These are phyloP conservation scores for Dryas octopetala DNA, from an alignment of 306 rosid species.

Conservation along the genomic window DNA sequence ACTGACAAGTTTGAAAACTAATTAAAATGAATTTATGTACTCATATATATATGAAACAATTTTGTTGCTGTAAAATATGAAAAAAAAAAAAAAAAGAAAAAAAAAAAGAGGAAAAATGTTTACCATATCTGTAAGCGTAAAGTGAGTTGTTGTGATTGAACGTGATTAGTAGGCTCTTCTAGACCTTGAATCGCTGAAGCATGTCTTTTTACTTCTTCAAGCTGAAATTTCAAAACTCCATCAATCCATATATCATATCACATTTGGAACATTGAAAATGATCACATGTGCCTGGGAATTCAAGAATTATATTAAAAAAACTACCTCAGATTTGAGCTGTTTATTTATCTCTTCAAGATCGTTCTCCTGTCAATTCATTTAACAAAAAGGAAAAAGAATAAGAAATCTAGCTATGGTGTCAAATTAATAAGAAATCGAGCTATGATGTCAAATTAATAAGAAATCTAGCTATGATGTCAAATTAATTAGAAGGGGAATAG, in stretches of 20 bases:
- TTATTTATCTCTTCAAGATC: conserved; percentile 48
- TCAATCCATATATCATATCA: no score
- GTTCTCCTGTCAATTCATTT: conserved; percentile 39
- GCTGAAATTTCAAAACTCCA: conserved; percentile 25
- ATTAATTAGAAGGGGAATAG: no score
- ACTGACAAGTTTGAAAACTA: no score
- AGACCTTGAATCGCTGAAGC: conserved; percentile 8
- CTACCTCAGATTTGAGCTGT: conserved; percentile 60
- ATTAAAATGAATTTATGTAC: no score
- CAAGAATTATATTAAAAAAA: background rate
- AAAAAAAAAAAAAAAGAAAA: no score
- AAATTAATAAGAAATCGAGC: no score
- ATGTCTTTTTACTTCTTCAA: conserved; percentile 33
- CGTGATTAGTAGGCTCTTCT: background rate
- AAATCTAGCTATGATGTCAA: no score
- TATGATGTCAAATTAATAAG: no score
- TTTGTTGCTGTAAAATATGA: no score
- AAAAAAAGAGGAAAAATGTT: background rate
- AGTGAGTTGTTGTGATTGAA: background rate
- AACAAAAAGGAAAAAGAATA: no score
- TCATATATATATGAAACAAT: no score
- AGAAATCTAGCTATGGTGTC: no score
- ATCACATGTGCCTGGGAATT: background rate
- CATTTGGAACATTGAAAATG: background rate
- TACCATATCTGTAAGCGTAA: conserved; percentile 9